Percentiles rank a stretch among this genome's conserved stretches.
These are phyloP conservation scores for Aspergillus ochraceus DNA, from an alignment of 2,329 filamentous ascomycete species.

Conservation along the genomic window DNA sequence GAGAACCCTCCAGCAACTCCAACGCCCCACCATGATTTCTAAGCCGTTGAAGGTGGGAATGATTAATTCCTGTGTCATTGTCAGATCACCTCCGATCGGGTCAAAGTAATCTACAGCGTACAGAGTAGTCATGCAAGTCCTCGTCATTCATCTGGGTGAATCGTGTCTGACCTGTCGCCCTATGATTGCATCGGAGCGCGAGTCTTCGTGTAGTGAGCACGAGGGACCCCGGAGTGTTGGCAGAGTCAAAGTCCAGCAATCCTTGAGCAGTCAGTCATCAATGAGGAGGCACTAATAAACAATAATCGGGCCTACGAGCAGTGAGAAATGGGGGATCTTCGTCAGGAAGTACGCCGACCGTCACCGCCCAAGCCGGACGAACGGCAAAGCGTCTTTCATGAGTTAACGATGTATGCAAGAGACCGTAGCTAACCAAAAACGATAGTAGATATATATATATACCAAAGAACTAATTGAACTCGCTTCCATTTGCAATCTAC, in stretches of 20 bases:
- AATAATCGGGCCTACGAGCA: no score
- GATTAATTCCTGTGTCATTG: neutral
- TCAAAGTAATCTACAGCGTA: no score
- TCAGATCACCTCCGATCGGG: no score
- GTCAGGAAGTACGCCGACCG: no score
- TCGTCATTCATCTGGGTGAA: neutral
- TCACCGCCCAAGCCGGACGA: no score
- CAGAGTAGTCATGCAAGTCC: neutral
- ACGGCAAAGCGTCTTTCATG: neutral
- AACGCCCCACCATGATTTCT: slow-evolving; percentile 8
- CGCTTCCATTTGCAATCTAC: neutral
- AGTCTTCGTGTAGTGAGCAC: neutral
- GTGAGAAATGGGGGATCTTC: no score
- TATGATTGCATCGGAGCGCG: neutral
- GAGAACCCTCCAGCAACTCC: neutral
- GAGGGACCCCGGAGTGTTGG: no score
- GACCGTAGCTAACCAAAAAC: neutral
- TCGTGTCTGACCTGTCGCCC: neutral
- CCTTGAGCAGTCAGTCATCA: no score
- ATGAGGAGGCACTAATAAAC: no score
- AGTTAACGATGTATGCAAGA: neutral
- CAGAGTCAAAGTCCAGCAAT: no score
- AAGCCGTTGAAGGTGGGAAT: neutral
- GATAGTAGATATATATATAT: neutral
- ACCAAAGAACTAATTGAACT: neutral